A percentile compares a stretch with the other conserved stretches of the same genome.
phyloP scores from a whole-genome alignment of 345 rosid genomes.

The Populus tremula region DNA sequence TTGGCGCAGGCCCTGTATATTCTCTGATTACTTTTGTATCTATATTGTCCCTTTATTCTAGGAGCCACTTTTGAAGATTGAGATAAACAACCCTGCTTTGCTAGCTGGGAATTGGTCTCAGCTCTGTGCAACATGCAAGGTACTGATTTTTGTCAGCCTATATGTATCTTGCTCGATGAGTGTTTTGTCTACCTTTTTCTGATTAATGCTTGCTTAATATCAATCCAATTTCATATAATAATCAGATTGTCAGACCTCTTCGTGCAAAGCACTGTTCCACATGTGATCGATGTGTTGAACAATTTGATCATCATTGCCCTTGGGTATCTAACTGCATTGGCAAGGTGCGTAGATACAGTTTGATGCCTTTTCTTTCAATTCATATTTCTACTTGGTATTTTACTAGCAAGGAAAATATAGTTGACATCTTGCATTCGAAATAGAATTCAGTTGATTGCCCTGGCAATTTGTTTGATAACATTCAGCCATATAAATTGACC shows the following conservation, averaged over 20 bases:
- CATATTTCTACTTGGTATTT: background rate
- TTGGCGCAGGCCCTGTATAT: background rate
- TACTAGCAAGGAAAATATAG: background rate
- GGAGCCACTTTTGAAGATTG: constrained; percentile 92
- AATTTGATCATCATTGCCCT: constrained; percentile 98
- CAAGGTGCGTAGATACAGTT: constrained; percentile 50
- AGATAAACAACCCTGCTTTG: constrained; percentile 86
- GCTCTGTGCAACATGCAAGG: constrained; percentile 99
- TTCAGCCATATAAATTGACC: background rate
- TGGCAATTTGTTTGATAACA: background rate
- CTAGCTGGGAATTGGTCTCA: constrained; percentile 97
- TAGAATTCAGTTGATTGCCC: background rate
- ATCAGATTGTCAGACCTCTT: constrained; percentile 89
- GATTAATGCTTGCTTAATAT: background rate
- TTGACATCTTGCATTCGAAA: background rate
- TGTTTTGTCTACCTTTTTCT: constrained; percentile 10
- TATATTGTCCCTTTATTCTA: constrained; percentile 20
- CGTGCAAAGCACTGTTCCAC: constrained; percentile 98
- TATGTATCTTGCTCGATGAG: background rate
- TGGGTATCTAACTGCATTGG: constrained; percentile 98
- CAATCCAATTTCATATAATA: constrained; percentile 13
- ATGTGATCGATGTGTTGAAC: constrained; percentile 93
- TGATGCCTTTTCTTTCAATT: background rate
- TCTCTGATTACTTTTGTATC: background rate
- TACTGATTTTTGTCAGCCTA: constrained; percentile 23